Conservation (phyloP, 2,329 filamentous ascomycete genomes). For the Pseudogymnoascus destructans region DNA sequence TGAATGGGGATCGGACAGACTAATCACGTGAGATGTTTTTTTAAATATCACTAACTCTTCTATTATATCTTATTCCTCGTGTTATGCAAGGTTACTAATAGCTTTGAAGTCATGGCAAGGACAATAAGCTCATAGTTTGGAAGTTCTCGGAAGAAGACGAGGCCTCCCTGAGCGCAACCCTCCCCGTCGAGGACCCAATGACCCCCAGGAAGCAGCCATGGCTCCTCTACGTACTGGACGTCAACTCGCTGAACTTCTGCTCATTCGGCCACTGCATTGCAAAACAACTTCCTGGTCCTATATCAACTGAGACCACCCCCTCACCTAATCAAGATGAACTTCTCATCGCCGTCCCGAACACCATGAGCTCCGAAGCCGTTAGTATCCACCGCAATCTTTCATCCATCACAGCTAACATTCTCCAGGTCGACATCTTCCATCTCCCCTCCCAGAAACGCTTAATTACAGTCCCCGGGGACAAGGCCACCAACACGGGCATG, state of each 20-base stretch:
- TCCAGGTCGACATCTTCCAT: conserved; percentile 65
- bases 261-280: conserved; percentile 45
- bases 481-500: conserved; percentile 54
- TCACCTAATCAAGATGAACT: conserved; percentile 30
- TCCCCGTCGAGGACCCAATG: conserved; percentile 54
- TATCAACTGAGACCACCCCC: neutral
- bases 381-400: conserved; percentile 19
- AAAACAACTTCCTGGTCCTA: neutral
- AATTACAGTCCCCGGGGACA: conserved; percentile 38
- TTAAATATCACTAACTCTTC: neutral
- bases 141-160: conserved; percentile 51
- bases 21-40: conserved; percentile 61
- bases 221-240: conserved; percentile 70
- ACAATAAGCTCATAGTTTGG: conserved; percentile 81
- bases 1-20: conserved; percentile 55
- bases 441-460: conserved; percentile 63
- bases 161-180: conserved; percentile 45
- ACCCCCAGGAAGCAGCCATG: conserved; percentile 53
- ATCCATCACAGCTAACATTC: conserved; percentile 16
- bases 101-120: conserved; percentile 64
- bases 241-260: conserved; percentile 95
- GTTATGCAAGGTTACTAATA: neutral
- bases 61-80: neutral
- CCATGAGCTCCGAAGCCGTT: conserved; percentile 57
- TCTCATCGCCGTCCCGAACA: conserved; percentile 70